Evolutionary conservation across 495 filamentous ascomycete genomes (phyloP).

Genomic region (Aspergillus wentii): DNA sequence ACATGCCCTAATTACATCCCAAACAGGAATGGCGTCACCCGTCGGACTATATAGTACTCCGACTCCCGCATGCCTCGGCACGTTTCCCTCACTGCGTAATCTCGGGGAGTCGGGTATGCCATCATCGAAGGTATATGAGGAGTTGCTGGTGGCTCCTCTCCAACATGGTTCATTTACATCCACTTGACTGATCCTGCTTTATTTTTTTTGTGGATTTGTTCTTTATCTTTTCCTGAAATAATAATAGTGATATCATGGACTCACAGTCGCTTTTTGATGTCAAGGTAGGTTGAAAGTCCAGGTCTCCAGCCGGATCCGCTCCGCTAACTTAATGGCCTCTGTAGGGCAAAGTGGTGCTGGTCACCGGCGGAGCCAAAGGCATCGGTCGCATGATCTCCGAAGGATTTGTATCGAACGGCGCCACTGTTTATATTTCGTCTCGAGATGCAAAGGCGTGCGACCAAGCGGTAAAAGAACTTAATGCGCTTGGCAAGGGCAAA

Average conservation of each 20-base stretch:
- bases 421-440: constrained; percentile 79
- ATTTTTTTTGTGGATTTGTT: background rate
- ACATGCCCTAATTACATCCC: constrained; percentile 21
- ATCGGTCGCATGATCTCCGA: constrained; percentile 80
- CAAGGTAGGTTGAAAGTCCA: constrained; percentile 35
- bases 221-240: background rate
- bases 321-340: constrained; percentile 14
- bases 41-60: constrained; percentile 4
- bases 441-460: constrained; percentile 60
- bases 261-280: constrained; percentile 52
- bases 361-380: constrained; percentile 67
- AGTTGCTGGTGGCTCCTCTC: background rate
- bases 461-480: constrained; percentile 53
- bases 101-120: constrained; percentile 2
- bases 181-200: background rate
- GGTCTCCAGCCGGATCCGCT: background rate
- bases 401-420: constrained; percentile 72
- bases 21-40: constrained; percentile 16
- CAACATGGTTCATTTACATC: constrained; percentile 1
- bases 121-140: background rate
- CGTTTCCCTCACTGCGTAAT: constrained; percentile 6
- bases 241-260: constrained; percentile 40
- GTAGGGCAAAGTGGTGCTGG: constrained; percentile 70
- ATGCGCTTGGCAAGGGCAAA: constrained; percentile 56
- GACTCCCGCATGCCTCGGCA: constrained; percentile 13